Percentiles rank a stretch among this genome's conserved stretches.
phyloP scores from a whole-genome alignment of 1,284 basidiomycete genomes.

The Exobasidium cylindrosporum region DNA sequence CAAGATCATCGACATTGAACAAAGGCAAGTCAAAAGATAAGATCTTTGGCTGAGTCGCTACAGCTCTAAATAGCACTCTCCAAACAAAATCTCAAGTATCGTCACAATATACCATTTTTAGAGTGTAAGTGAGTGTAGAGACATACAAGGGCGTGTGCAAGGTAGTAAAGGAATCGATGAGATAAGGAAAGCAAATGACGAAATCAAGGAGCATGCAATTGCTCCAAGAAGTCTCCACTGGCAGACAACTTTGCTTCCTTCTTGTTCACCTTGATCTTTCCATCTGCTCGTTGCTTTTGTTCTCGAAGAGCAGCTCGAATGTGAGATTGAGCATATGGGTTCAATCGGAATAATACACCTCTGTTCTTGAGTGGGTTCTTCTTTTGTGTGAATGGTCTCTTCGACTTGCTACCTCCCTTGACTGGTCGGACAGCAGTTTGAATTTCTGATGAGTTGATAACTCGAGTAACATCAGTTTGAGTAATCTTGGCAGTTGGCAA shows the following conservation, averaged over 20 bases:
- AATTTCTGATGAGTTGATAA: constrained; percentile 74
- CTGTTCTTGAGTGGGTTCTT: constrained; percentile 95
- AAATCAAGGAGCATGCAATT: constrained; percentile 76
- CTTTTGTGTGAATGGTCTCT: constrained; percentile 97
- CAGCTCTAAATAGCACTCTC: too few relatives aligned
- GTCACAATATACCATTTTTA: background rate
- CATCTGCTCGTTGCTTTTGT: constrained; percentile 46
- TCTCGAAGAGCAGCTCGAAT: constrained; percentile 50
- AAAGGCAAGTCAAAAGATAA: too few relatives aligned
- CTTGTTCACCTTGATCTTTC: constrained; percentile 41
- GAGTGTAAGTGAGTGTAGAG: background rate
- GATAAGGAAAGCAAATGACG: background rate
- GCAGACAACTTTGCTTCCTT: constrained; percentile 60
- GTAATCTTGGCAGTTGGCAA: constrained; percentile 74
- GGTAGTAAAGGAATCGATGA: background rate
- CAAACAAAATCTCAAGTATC: background rate
- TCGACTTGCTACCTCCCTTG: constrained; percentile 69
- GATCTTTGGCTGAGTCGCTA: too few relatives aligned
- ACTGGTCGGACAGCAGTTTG: constrained; percentile 82
- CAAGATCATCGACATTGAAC: too few relatives aligned
- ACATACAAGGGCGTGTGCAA: background rate
- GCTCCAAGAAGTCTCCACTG: constrained; percentile 67
- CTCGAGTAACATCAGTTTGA: constrained; percentile 93
- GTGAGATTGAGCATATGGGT: constrained; percentile 81
- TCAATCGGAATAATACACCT: constrained; percentile 93